Evolutionary conservation across 352 stramenopile genomes (phyloP).

Genomic region (Globisporangium heterothallicum): DNA sequence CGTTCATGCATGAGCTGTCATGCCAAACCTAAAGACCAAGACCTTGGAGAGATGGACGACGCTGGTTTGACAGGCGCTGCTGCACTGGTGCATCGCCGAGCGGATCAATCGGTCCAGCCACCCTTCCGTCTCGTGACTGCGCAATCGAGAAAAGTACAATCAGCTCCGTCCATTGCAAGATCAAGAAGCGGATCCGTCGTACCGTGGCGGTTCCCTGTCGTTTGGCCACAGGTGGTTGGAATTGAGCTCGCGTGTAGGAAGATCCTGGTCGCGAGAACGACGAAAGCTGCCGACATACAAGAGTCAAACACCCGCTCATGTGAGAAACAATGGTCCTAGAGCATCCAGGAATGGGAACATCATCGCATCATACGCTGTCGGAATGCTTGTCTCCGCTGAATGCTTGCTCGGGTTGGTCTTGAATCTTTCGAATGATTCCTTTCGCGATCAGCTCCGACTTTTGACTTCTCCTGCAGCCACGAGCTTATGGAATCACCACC

Average conservation of each 20-base stretch:
- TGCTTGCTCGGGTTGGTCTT: constrained; percentile 42
- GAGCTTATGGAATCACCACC: constrained; percentile 18
- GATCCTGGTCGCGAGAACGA: constrained; percentile 72
- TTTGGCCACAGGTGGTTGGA: constrained; percentile 40
- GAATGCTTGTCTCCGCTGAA: constrained; percentile 30
- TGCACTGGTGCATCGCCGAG: constrained; percentile 35
- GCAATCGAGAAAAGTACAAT: too few species aligned
- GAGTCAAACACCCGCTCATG: background rate
- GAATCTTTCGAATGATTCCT: constrained; percentile 63
- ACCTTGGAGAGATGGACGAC: constrained; percentile 46
- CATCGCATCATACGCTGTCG: constrained; percentile 10
- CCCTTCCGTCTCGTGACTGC: constrained; percentile 44
- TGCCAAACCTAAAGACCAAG: constrained; percentile 32
- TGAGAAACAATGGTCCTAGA: background rate
- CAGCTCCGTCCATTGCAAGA: too few species aligned
- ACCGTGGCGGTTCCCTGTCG: constrained; percentile 49
- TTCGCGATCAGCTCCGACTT: constrained; percentile 56
- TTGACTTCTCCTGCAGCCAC: constrained; percentile 39
- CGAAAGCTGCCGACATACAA: constrained; percentile 41
- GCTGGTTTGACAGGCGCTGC: constrained; percentile 44
- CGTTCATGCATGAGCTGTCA: background rate
- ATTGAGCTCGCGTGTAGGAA: constrained; percentile 59
- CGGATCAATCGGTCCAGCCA: constrained; percentile 47
- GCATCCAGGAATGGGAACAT: background rate
- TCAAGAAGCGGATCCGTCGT: too few species aligned